Base-by-base conservation (phyloP, 2,329 filamentous ascomycete species). In the Aspergillus fumigatiaffinis region DNA sequence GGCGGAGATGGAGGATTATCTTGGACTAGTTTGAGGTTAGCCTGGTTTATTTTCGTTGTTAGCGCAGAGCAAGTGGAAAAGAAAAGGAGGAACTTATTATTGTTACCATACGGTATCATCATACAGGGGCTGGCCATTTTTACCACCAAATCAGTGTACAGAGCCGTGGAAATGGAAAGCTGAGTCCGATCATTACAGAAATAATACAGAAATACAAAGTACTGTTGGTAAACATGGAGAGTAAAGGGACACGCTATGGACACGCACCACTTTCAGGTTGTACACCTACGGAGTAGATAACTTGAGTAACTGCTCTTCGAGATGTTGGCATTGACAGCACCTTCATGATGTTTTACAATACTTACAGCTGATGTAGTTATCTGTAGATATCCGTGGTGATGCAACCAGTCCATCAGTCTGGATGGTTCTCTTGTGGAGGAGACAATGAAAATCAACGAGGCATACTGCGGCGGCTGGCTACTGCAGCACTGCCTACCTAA, bases 1-100 rank as follows among this genome's bases (percentile, higher is more conserved):
- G 47, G 50, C 51, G 49, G 47, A 52, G 55, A 52, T 35, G n/a
- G 28, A 51, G 35, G 35, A 20, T 20, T 14, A 47, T 44, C n/a
- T 29, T 48, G 17, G 41, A 14, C 35, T 47, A 44, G n/a, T 44
- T 38, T 44, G n/a, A 12, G 41, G 3, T 21, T 44, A 44, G 41
- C 21, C 9, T 4, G 41, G 41, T 20, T 44, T 44, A 44, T 44
- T 44, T 20, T 20, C n/a, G 21, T 12, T 47, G 23, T 26, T 47
- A 47, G 32, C 32, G 32, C 32, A 38, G 32, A 38, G 5, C 14
- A 38, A 38, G 14, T 38, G 32, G 3, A 6, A 32, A 35, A 6
- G 12, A 14, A 35, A 6, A 17, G 12, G 32, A 5, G 12, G 12
- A 10, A 29, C 8, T 29, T 17, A 23, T 47, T 47, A 47, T 14